Base-by-base conservation (phyloP, 148 eudicot genomes). In the Diospyros kaki region DNA sequence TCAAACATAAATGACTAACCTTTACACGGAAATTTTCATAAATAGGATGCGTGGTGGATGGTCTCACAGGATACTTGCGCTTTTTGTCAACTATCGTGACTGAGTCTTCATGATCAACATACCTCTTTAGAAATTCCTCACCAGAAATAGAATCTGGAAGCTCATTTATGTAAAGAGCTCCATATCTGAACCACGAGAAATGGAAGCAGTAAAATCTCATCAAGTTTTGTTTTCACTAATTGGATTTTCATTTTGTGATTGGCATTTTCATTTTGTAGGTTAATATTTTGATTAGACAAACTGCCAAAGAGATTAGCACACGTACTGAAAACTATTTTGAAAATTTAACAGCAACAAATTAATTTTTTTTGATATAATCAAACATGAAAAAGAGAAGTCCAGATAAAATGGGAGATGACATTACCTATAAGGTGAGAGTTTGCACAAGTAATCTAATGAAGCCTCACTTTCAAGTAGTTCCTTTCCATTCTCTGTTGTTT, bases 361-460 rank as follows among this genome's bases (percentile, higher is more conserved):
- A 28, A 28, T 28, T 28, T 28, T 28, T 28, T 28, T 28, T 28
- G 0, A 28, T 28, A 28, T 28, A 28, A 28, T 28, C 28, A 28
- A 28, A 28, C 0, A 28, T 28, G 28, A 28, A 28, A 28, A 28
- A 28, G 28, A 28, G 28, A 28, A 28, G 28, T 28, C 28, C 28
- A 28, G 28, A 28, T 28, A 28, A 28, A 28, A 28, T 28, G 28
- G 28, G 28, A 28, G 28, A 28, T 28, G 28, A 52, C 55, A 55
- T 13, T 77, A 93, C 96, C 98, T 89, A 76, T 93, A 96, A 81
- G 96, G 98, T 38, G 91, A 72, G 79, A 93, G 81, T 74, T 93
- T 91, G 90, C 96, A 89, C 53, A 93, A 70, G 78, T 89, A 91
- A 76, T 86, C 89, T 81, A 91, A 79, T 38, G 86, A 89, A 76